phyloP scores from a whole-genome alignment of 225 moss, liverwort and hornwort species.

The Anthoceros angustus region DNA sequence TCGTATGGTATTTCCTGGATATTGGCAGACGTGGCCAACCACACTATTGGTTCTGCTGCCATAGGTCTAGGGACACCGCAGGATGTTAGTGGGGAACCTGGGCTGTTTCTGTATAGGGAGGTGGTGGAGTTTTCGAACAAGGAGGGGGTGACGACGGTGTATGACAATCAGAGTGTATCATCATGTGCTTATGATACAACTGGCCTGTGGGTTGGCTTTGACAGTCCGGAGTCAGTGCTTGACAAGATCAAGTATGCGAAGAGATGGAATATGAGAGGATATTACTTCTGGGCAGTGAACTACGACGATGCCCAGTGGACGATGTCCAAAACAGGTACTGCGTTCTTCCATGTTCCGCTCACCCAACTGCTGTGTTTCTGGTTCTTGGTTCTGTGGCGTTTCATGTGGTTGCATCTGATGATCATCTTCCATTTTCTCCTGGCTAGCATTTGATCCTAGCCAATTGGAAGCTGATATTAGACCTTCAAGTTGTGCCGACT shows the following conservation, averaged over 20 bases:
- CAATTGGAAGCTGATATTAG: too few species aligned
- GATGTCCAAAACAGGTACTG: slow-evolving; percentile 31
- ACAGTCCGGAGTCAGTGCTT: slow-evolving; percentile 27
- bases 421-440: not conserved
- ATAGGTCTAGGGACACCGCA: slow-evolving; percentile 29
- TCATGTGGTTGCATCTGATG: not conserved
- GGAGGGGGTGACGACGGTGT: slow-evolving; percentile 22
- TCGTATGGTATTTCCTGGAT: slow-evolving; percentile 60
- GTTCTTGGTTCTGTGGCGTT: not conserved
- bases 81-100: slow-evolving; percentile 7
- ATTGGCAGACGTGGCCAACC: slow-evolving; percentile 24
- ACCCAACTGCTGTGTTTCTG: too few species aligned
- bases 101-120: slow-evolving; percentile 16
- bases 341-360: not conserved
- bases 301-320: slow-evolving; percentile 26
- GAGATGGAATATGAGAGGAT: slow-evolving; percentile 21
- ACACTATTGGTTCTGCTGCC: slow-evolving; percentile 46
- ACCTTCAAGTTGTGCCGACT: too few species aligned
- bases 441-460: too few species aligned
- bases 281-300: slow-evolving; percentile 40
- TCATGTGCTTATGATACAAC: slow-evolving; percentile 28
- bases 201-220: slow-evolving; percentile 44
- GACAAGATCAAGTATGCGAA: slow-evolving; percentile 31
- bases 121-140: slow-evolving; percentile 23
- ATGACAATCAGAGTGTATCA: slow-evolving; percentile 23